Percentiles rank a stretch among this genome's conserved stretches.
Evolutionary conservation across 805 yeast species (phyloP).

Genomic region (Wickerhamiella sergipiensis): DNA sequence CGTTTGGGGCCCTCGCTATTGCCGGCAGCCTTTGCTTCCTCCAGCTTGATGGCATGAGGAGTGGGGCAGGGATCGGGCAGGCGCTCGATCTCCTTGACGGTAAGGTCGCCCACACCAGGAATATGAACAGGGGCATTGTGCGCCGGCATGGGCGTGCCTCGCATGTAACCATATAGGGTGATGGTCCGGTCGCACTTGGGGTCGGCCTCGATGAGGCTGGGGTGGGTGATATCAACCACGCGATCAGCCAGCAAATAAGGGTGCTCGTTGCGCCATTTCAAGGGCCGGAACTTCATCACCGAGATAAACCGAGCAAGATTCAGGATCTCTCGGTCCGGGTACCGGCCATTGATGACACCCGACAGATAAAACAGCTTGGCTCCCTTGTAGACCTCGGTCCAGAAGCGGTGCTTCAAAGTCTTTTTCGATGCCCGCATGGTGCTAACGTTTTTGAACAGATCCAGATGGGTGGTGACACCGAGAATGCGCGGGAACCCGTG

Average conservation of each 20-base stretch:
- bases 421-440: constrained; percentile 87
- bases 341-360: constrained; percentile 93
- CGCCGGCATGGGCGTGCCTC: constrained; percentile 75
- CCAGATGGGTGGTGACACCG: constrained; percentile 92
- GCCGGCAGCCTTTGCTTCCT: constrained; percentile 56
- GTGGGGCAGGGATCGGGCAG: constrained; percentile 99
- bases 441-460: constrained; percentile 77
- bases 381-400: constrained; percentile 99
- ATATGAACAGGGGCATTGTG: constrained; percentile 69
- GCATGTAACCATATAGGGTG: constrained; percentile 86
- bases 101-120: constrained; percentile 89
- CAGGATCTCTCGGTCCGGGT: constrained; percentile 91
- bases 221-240: constrained; percentile 88
- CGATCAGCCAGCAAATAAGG: constrained; percentile 88
- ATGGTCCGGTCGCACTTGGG: constrained; percentile 78
- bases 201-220: constrained; percentile 61
- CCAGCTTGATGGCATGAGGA: constrained; percentile 74
- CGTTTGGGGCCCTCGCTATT: constrained; percentile 37
- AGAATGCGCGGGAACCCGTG: constrained; percentile 98
- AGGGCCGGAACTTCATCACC: constrained; percentile 97
- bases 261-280: constrained; percentile 98
- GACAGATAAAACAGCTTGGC: constrained; percentile 89
- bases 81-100: constrained; percentile 64
- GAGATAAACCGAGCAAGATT: constrained; percentile 85
- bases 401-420: constrained; percentile 80